Evolutionary conservation across 306 rosid species (phyloP), one percentile per base, ranked within the genome.

Genomic region (Acacia acuminata): DNA sequence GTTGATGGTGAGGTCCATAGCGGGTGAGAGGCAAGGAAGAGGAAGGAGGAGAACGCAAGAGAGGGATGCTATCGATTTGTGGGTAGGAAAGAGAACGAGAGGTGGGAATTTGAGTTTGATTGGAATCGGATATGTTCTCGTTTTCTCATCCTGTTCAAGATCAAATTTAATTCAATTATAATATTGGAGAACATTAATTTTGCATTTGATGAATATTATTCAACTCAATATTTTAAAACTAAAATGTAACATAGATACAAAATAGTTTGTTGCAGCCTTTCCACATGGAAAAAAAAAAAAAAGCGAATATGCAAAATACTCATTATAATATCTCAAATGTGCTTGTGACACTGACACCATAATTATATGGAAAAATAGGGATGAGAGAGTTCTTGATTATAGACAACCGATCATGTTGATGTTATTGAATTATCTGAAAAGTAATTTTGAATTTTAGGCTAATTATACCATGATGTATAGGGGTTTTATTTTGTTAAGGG

Each of bases 1-100:
- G 81, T 24, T 40, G 24, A 55, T 10, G 73, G 61, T 13, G 36
- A 84, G 20, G 50, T 81, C 89, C 94, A 88, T 91, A 13, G 43
- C 47, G 25, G 32, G 38, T 8, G n/a, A 8, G 17, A 27, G 67
- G 36, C 3, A 30, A 16, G 13, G 77, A 40, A 40, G 66, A 32
- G 7, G 75, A 40, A 42, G 17, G 34, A 12, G 24, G 7, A 22
- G 74, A 27, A 14, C 43, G 16, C 7, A 15, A 11, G 65, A 16
- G 42, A 5, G 3, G 71, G 32, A 4, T 3, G 10, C 10, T 24
- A 44, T 24, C 30, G 48, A 44, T 71, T 24, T 13, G 76, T 19
- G 55, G 76, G 56, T 44, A 2, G 58, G 22, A 44, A 44, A 66
- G 16, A 1, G 42, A 79, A 79, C 30, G 44, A 74, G 85, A 82